Base-by-base conservation (phyloP, 345 rosid species). In the Isatis tinctoria region DNA sequence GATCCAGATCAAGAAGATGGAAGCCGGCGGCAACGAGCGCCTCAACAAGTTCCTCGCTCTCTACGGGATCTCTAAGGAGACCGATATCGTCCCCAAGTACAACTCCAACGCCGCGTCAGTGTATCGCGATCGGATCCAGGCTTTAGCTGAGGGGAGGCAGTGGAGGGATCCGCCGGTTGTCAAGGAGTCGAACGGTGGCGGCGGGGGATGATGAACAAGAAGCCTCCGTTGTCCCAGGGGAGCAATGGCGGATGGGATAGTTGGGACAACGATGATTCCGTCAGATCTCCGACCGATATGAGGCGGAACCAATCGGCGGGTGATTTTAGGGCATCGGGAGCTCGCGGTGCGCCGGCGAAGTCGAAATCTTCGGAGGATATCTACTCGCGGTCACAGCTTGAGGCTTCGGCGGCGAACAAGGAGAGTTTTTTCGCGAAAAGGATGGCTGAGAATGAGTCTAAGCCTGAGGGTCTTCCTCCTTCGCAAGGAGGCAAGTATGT, bases 1-100 rank as follows among this genome's bases (percentile, higher is more conserved):
- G 79, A 86, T 92, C 90, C 99, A 95, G 96, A 87, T 90, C 83
- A 88, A 87, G 88, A 95, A 92, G 61, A 95, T 95, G 99, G 99
- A 92, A 76, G 78, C 83, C 11, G 97, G 99, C 1, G 99, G 99
- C 66, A 95, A 92, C 83, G 98, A 92, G 2, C 69, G 64, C 7
- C 90, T 92, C 67, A 92, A 92, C 75, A 67, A 85, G 5, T 95
- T 95, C 78, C 80, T 95, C 6, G 70, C 85, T 2, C 89, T 67
- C 30, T 87, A 92, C 70, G 96, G 96, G 5, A 67, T 92, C 83
- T 67, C 89, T 4, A 92, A 95, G 72, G 91, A 88, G 57, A 95
- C 92, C 2, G 97, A 90, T 40, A 90, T 87, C 53, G 86, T 85
- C 27, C 13, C 91, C 22, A 95, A 95, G 80, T 95, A 95, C 67